Conservation (phyloP, 192 early-diverging fungal species). For the Kickxella alabastrina region DNA sequence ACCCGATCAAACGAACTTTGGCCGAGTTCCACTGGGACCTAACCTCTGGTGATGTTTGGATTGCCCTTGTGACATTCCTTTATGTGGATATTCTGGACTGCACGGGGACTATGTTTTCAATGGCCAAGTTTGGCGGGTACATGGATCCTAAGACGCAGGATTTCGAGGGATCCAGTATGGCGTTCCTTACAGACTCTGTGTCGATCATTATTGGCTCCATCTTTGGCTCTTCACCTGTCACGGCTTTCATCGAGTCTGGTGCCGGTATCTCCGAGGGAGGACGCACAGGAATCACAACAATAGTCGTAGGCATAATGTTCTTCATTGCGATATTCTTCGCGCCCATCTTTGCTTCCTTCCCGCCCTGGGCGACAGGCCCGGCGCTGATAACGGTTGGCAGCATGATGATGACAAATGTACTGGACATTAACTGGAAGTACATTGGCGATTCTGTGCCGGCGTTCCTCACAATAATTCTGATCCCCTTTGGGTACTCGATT, state of each 20-base stretch:
- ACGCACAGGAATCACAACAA: slow-evolving; percentile 69
- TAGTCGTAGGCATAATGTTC: slow-evolving; percentile 65
- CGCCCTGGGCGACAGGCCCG: slow-evolving; percentile 81
- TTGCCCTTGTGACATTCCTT: slow-evolving; percentile 78
- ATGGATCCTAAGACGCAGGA: slow-evolving; percentile 69
- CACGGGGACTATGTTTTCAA: slow-evolving; percentile 81
- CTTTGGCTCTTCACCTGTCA: slow-evolving; percentile 72
- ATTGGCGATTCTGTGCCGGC: slow-evolving; percentile 74
- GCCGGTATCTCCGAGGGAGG: slow-evolving; percentile 81
- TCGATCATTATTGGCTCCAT: slow-evolving; percentile 64
- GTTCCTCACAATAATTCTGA: slow-evolving; percentile 71
- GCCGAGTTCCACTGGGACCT: slow-evolving; percentile 64
- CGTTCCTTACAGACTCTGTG: slow-evolving; percentile 71
- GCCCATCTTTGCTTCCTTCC: slow-evolving; percentile 80
- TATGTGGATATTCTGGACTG: slow-evolving; percentile 87
- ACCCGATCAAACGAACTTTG: slow-evolving; percentile 57
- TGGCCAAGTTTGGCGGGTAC: slow-evolving; percentile 79
- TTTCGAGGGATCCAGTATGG: slow-evolving; percentile 69
- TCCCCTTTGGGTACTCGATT: slow-evolving; percentile 78
- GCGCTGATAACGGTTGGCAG: slow-evolving; percentile 76
- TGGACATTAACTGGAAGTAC: slow-evolving; percentile 76
- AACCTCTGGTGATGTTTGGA: slow-evolving; percentile 61
- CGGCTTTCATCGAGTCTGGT: slow-evolving; percentile 78
- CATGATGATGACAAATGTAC: slow-evolving; percentile 69
- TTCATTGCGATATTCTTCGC: slow-evolving; percentile 78